phyloP scores from a whole-genome alignment of 2,329 filamentous ascomycete genomes.

The Chrysosporium keratinophilum region DNA sequence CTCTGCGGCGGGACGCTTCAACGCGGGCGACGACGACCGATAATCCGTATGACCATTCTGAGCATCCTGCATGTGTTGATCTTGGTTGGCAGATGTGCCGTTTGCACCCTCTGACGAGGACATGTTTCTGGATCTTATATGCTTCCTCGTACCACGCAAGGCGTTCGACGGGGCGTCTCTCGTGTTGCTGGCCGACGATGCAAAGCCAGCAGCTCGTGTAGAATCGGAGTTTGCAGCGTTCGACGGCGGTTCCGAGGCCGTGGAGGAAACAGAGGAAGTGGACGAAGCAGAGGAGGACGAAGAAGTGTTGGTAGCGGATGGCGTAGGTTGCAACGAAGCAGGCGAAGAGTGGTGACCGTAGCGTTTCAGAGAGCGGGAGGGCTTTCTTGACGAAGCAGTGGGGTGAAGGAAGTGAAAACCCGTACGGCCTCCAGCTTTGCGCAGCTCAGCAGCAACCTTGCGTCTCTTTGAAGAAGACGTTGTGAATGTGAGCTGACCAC shows the following conservation, averaged over 20 bases:
- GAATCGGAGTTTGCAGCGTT: neutral
- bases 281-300: constrained; percentile 26
- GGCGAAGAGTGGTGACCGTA: constrained; percentile 23
- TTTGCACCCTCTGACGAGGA: constrained; percentile 27
- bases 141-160: constrained; percentile 23
- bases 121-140: constrained; percentile 29
- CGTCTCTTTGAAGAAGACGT: constrained; percentile 43
- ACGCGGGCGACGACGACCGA: constrained; percentile 39
- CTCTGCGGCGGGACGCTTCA: constrained; percentile 45
- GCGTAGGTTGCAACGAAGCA: constrained; percentile 18
- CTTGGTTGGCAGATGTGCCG: constrained; percentile 20
- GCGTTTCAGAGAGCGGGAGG: constrained; percentile 11
- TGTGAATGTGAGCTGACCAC: constrained; percentile 40
- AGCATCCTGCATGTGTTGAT: constrained; percentile 27
- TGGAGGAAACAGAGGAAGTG: constrained; percentile 18
- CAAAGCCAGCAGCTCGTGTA: neutral
- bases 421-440: constrained; percentile 28
- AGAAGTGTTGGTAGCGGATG: constrained; percentile 4
- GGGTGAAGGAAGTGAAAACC: constrained; percentile 19
- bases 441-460: constrained; percentile 36
- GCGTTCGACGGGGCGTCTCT: constrained; percentile 29
- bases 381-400: constrained; percentile 8
- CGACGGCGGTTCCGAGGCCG: neutral
- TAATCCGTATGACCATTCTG: neutral
- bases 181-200: neutral